Evolutionary conservation across 495 filamentous ascomycete species (phyloP).

Genomic region (Penicillium samsonianum): DNA sequence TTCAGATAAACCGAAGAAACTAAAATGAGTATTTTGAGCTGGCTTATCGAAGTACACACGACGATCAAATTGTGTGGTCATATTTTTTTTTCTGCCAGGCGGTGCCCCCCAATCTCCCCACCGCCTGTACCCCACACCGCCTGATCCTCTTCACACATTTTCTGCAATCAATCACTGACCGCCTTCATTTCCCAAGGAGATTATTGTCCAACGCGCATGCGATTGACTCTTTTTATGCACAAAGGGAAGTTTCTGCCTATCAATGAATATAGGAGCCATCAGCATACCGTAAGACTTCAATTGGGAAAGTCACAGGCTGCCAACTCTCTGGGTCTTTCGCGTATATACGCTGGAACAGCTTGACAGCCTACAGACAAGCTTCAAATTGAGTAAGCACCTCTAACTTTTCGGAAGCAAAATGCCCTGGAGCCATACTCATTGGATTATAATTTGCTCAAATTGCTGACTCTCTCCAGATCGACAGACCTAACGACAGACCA

Average conservation of each 20-base stretch:
- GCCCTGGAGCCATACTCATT: not conserved
- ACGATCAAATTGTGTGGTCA: constrained; percentile 41
- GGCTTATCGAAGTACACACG: constrained; percentile 12
- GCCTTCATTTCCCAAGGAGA: constrained; percentile 5
- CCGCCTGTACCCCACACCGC: constrained; percentile 32
- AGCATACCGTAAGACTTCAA: not conserved
- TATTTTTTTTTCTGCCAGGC: constrained; percentile 39
- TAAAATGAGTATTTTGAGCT: constrained; percentile 8
- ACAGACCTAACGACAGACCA: not conserved
- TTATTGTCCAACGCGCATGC: not conserved
- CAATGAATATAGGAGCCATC: not conserved
- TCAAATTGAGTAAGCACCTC: not conserved
- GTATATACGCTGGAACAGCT: not conserved
- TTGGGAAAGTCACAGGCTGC: not conserved
- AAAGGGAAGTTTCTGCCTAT: not conserved
- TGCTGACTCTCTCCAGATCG: not conserved
- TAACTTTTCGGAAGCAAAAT: not conserved
- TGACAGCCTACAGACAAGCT: not conserved
- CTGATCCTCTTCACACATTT: constrained; percentile 15
- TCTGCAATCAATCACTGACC: constrained; percentile 18
- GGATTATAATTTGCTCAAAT: too few relatives aligned
- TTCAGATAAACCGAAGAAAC: not conserved
- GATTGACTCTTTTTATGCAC: not conserved
- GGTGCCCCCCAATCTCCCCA: constrained; percentile 20
- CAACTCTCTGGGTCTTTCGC: too few relatives aligned